Conservation (phyloP, 1,139 yeast species). For the Zygosaccharomyces pseudobailii region DNA sequence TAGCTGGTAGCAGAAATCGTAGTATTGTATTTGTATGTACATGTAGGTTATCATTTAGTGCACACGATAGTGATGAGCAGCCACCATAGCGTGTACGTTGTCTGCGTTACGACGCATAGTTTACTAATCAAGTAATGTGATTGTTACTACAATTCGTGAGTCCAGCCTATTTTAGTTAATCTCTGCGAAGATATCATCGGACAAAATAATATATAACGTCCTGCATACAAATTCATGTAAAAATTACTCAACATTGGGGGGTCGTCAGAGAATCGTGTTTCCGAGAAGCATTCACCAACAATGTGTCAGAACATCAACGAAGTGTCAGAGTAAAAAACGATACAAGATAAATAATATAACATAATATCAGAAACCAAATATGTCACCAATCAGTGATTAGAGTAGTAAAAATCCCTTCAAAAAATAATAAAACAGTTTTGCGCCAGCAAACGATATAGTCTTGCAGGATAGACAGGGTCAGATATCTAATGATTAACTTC, state of each 20-base stretch:
- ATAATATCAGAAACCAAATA: not conserved
- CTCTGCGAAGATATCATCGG: too few relatives aligned
- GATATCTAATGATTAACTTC: not conserved
- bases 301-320: not conserved
- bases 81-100: not conserved
- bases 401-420: not conserved
- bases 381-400: not conserved
- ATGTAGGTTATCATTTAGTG: constrained; percentile 5
- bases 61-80: not conserved
- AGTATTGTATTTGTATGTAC: constrained; percentile 5
- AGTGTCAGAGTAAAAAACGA: not conserved
- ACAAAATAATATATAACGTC: too few relatives aligned
- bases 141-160: not conserved
- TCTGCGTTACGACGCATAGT: not conserved
- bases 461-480: too few relatives aligned
- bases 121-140: not conserved
- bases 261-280: too few relatives aligned
- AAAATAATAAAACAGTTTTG: not conserved
- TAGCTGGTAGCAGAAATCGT: not conserved
- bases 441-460: too few relatives aligned
- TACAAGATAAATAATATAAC: not conserved
- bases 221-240: too few relatives aligned
- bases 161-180: too few relatives aligned
- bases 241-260: too few relatives aligned
- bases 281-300: too few relatives aligned